phyloP scores from a whole-genome alignment of 2,329 filamentous ascomycete genomes.

The Cadophora luteo-olivacea region DNA sequence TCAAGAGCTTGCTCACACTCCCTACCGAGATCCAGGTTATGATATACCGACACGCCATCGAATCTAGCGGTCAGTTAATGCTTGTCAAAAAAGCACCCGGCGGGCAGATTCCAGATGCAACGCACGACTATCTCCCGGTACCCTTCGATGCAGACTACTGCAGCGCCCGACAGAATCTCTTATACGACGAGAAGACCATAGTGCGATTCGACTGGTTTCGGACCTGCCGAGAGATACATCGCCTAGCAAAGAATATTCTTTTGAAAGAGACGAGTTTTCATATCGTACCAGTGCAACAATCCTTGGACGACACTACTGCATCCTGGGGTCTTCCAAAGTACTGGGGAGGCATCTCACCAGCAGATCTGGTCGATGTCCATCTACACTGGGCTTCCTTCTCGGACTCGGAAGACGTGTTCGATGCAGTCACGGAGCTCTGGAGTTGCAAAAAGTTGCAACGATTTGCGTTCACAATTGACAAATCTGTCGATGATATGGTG shows the following conservation, averaged over 20 bases:
- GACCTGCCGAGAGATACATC: neutral
- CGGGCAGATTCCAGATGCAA: too few species aligned
- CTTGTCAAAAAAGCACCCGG: too few species aligned
- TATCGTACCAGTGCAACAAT: neutral
- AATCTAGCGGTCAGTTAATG: too few species aligned
- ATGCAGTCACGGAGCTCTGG: neutral
- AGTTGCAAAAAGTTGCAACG: neutral
- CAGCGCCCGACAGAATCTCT: neutral
- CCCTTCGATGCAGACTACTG: neutral
- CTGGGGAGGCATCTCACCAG: neutral
- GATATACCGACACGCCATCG: too few species aligned
- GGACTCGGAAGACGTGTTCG: neutral
- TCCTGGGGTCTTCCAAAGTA: neutral
- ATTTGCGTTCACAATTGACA: neutral
- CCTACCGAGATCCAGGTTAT: too few species aligned
- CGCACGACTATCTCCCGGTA: too few species aligned
- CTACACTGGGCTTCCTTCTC: too few species aligned
- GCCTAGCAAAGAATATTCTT: neutral
- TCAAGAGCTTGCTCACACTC: too few species aligned
- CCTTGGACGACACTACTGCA: neutral
- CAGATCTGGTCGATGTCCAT: too few species aligned
- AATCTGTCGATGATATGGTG: neutral
- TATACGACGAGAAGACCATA: neutral
- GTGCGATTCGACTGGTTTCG: neutral
- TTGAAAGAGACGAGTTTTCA: neutral